Evolutionary conservation across 2,329 filamentous ascomycete genomes (phyloP).

Genomic region (Fusarium sp.): DNA sequence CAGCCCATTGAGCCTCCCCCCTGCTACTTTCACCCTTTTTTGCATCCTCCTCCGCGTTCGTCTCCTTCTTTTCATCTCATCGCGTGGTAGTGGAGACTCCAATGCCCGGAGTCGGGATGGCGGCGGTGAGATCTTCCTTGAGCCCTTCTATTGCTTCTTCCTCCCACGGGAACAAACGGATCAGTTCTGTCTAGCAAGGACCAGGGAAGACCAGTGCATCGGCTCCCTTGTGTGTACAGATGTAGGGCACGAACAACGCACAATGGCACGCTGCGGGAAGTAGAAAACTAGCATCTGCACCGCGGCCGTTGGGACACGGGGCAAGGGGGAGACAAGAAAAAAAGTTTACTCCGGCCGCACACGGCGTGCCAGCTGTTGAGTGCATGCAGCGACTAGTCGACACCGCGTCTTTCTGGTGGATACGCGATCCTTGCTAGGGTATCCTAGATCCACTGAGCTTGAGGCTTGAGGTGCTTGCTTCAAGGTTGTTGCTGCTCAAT

Average conservation of each 20-base stretch:
- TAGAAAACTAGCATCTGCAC: not conserved
- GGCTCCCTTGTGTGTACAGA: not conserved
- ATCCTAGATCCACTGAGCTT: conserved; percentile 22
- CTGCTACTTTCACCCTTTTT: not conserved
- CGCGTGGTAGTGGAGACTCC: conserved; percentile 25
- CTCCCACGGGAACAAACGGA: conserved; percentile 6
- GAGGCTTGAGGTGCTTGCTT: conserved; percentile 3
- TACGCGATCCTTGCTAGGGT: conserved; percentile 24
- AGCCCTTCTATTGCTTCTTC: not conserved
- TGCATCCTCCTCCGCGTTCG: conserved; percentile 23
- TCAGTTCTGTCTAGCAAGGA: not conserved
- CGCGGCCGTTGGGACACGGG: conserved; percentile 6
- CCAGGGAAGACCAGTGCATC: conserved; percentile 8
- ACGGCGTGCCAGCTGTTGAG: conserved; percentile 39
- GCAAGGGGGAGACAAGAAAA: conserved; percentile 11
- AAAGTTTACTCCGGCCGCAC: conserved; percentile 11
- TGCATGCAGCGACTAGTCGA: conserved; percentile 40
- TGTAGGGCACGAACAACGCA: conserved; percentile 29
- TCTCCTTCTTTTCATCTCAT: conserved; percentile 28
- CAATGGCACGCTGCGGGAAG: conserved; percentile 9
- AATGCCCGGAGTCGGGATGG: not conserved
- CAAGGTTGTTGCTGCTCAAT: conserved; percentile 1
- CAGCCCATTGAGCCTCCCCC: not conserved
- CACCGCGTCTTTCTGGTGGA: conserved; percentile 22
- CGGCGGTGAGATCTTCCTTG: conserved; percentile 27